These are phyloP conservation scores for Aphanocladium album DNA, from an alignment of 2,329 filamentous ascomycete genomes.

Conservation along the genomic window DNA sequence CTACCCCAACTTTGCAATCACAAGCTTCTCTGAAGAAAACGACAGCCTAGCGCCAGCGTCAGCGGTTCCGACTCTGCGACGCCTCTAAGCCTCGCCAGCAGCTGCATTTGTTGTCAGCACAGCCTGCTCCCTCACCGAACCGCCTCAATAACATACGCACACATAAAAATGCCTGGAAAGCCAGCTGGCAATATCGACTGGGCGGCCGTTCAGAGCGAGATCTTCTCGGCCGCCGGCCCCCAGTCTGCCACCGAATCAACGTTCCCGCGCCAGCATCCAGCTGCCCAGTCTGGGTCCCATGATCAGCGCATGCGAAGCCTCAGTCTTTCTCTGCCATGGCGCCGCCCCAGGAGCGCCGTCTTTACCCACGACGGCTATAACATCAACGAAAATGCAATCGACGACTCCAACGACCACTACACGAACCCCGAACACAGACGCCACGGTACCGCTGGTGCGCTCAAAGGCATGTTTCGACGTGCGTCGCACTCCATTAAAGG, in stretches of 20 bases:
- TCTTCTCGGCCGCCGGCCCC: neutral
- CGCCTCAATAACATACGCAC: neutral
- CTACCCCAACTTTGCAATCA: neutral
- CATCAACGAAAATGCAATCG: conserved; percentile 27
- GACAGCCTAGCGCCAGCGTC: no score
- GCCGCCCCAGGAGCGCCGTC: conserved; percentile 42
- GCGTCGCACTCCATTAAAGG: conserved; percentile 52
- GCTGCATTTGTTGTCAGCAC: neutral
- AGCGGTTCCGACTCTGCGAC: neutral
- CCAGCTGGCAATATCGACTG: neutral
- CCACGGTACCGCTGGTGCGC: conserved; percentile 25
- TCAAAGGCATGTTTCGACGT: conserved; percentile 50
- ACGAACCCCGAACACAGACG: conserved; percentile 20
- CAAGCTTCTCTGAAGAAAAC: no score
- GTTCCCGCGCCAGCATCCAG: neutral
- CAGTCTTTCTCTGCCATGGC: conserved; percentile 47
- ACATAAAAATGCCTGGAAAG: neutral
- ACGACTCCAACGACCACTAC: conserved; percentile 19
- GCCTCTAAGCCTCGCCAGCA: neutral
- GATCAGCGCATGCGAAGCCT: conserved; percentile 42
- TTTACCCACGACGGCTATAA: conserved; percentile 27
- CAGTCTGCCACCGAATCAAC: neutral
- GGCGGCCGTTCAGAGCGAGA: conserved; percentile 5
- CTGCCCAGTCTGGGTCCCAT: conserved; percentile 20
- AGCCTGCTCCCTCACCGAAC: neutral